Percentiles rank a stretch among this genome's conserved stretches.
Evolutionary conservation across 2,329 filamentous ascomycete species (phyloP).

Genomic region (Fusarium nisikadoi): DNA sequence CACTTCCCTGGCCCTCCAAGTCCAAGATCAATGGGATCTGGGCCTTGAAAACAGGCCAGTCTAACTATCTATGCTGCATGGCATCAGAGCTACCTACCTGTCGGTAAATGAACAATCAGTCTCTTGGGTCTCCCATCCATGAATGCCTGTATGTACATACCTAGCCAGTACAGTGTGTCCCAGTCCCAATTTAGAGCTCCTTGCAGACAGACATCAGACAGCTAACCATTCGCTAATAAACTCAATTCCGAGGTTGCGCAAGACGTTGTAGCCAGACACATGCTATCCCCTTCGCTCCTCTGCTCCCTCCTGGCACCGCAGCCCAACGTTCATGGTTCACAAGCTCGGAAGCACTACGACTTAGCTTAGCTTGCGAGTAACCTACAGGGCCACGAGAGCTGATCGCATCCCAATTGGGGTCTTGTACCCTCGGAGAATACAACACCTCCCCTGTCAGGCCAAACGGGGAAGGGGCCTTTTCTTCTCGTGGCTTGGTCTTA

Average conservation of each 20-base stretch:
- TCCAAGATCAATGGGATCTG: constrained; percentile 19
- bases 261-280: neutral
- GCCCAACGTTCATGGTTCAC: constrained; percentile 7
- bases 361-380: constrained; percentile 13
- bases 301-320: neutral
- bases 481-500: constrained; percentile 13
- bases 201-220: neutral
- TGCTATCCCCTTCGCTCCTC: neutral
- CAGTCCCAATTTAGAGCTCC: neutral
- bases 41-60: constrained; percentile 13
- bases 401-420: constrained; percentile 39
- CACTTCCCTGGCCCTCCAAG: constrained; percentile 11
- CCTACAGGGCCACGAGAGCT: constrained; percentile 10
- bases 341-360: constrained; percentile 12
- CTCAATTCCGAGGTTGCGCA: constrained; percentile 1
- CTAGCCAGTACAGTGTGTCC: neutral
- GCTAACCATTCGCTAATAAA: neutral
- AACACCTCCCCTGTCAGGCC: constrained; percentile 36
- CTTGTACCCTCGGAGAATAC: constrained; percentile 25
- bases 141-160: neutral
- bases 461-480: constrained; percentile 34
- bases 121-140: constrained; percentile 1
- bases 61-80: constrained; percentile 27
- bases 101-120: constrained; percentile 37
- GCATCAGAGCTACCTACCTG: constrained; percentile 35